These are phyloP conservation scores for Diversispora eburnea DNA, from an alignment of 192 early-diverging fungal species.

Conservation along the genomic window DNA sequence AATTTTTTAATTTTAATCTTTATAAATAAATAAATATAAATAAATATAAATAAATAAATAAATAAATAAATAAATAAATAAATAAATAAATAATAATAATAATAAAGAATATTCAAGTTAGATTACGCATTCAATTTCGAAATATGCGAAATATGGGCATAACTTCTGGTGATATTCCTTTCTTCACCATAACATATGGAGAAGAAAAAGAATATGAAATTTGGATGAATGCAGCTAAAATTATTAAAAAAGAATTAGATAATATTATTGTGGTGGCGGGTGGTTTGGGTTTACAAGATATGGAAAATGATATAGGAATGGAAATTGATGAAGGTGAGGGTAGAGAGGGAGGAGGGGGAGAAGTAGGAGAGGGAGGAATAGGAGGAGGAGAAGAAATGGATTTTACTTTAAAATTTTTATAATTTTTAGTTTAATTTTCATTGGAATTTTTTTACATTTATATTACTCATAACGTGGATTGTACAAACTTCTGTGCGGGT, in stretches of 20 bases:
- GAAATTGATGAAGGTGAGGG: background rate
- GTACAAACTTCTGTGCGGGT: too few species aligned
- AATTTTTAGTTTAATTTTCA: too few species aligned
- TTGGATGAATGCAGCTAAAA: conserved; percentile 41
- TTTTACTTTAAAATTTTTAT: too few species aligned
- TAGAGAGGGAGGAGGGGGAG: too few species aligned
- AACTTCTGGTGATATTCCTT: conserved; percentile 38
- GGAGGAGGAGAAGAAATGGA: too few species aligned
- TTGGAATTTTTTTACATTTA: too few species aligned
- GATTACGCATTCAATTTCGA: conserved; percentile 38
- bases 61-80: too few species aligned
- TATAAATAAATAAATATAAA: background rate
- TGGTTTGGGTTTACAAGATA: background rate
- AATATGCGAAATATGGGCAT: conserved; percentile 41
- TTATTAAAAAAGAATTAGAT: conserved; percentile 18
- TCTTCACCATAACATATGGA: conserved; percentile 41
- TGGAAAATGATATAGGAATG: background rate
- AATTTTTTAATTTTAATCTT: background rate
- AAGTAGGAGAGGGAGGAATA: too few species aligned
- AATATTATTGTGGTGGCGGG: background rate
- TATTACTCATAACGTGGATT: too few species aligned
- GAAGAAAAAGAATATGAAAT: conserved; percentile 44
- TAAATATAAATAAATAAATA: background rate
- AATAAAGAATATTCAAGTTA: conserved; percentile 33
- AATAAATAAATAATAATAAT: background rate